Base-by-base conservation (phyloP, 2,329 filamentous ascomycete genomes). In the Apiospora phragmitis region DNA sequence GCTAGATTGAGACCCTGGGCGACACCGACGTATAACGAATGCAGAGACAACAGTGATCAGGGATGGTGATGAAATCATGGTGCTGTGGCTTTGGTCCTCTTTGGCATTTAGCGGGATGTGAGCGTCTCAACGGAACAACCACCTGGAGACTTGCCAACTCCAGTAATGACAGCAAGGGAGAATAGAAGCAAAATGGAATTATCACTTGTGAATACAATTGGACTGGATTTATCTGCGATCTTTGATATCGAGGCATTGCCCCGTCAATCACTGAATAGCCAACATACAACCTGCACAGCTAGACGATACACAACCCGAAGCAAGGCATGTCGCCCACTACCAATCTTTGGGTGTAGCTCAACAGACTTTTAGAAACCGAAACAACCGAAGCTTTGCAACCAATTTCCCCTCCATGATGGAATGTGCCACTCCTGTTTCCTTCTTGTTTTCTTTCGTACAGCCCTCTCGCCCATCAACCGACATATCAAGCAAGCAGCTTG, bases 401-500 rank as follows among this genome's bases (percentile, higher is more conserved):
- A 26, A 49, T 26, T 12, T 24, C 11, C 47, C 47, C 29, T n/a
- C 29, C 55, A 14, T n/a, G 18, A 14, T 6, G 55, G 21, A 4
- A 35, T 18, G 24, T n/a, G 21, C 21, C 32, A n/a, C 9, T 38
- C 18, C 18, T 62, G 16, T 62, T n/a, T 12, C 11, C 21, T 35
- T 9, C 8, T 38, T 38, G 9, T 1, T n/a, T 16, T n/a, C 18
- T 5, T 62, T 62, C 32, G 18, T 62, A 62, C 55, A 62, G 32
- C 18, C 32, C 21, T 62, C 18, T 12, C 16, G 2, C 32, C 55
- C 32, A 62, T 12, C 32, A 32, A 9, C 18, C 32, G 55, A 35
- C 4, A 11, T 26, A 12, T 68, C 45, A 72, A 49, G 47, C n/a
- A 47, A 72, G 71, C 49, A 72, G 26, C 29, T 65, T 70, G 45